phyloP scores from a whole-genome alignment of 2,329 filamentous ascomycete species.

The Epicoccum nigrum region DNA sequence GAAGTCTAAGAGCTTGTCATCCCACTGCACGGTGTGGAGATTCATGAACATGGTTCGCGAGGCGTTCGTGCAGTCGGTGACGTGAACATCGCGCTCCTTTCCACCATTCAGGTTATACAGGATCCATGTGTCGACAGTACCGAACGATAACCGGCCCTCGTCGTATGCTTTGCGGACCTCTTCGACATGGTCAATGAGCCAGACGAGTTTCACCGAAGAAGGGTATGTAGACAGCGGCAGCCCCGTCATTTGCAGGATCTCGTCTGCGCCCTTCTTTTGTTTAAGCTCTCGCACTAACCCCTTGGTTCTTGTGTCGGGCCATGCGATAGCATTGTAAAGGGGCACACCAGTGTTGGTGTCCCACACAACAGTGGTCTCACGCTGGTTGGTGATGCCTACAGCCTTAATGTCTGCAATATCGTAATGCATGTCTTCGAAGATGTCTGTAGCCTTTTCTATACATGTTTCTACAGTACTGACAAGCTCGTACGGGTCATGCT shows the following conservation, averaged over 20 bases:
- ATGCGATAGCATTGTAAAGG: constrained; percentile 84
- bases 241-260: constrained; percentile 73
- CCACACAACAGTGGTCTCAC: constrained; percentile 88
- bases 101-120: constrained; percentile 84
- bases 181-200: constrained; percentile 76
- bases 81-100: constrained; percentile 69
- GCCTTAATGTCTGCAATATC: constrained; percentile 71
- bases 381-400: constrained; percentile 87
- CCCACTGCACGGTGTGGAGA: constrained; percentile 73
- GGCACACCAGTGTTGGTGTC: constrained; percentile 80
- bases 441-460: constrained; percentile 75
- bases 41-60: constrained; percentile 91
- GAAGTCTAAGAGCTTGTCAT: constrained; percentile 76
- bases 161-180: constrained; percentile 77
- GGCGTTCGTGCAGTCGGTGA: constrained; percentile 87
- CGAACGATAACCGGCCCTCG: constrained; percentile 76
- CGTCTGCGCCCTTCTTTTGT: constrained; percentile 68
- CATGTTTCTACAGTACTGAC: constrained; percentile 77
- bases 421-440: constrained; percentile 74
- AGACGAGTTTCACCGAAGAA: constrained; percentile 82
- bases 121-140: constrained; percentile 88
- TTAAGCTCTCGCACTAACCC: constrained; percentile 79
- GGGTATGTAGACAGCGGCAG: constrained; percentile 88
- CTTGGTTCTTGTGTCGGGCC: constrained; percentile 82
- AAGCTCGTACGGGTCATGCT: constrained; percentile 82